These are phyloP conservation scores for Pelargonium myrrhifolium DNA, from an alignment of 441 rosid species.

Conservation along the genomic window DNA sequence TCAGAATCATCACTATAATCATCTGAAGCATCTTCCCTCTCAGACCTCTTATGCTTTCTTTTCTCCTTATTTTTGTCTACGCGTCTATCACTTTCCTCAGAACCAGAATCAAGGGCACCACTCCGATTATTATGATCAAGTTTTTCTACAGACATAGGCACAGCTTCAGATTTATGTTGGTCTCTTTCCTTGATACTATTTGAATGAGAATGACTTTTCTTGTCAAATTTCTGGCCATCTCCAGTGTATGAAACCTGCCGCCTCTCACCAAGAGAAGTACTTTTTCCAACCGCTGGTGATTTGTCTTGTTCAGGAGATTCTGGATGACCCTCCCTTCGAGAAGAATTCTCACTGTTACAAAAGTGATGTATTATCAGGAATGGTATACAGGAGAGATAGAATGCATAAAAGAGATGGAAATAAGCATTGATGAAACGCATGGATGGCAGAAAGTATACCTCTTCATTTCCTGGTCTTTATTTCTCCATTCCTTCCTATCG, in stretches of 20 bases:
- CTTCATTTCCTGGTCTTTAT: conserved; percentile 36
- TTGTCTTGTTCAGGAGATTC: conserved; percentile 34
- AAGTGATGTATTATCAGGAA: conserved; percentile 14
- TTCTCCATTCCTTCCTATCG: conserved; percentile 26
- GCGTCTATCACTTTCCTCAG: conserved; percentile 44
- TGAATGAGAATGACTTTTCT: conserved; percentile 26
- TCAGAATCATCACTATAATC: conserved; percentile 56
- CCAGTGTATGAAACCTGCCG: conserved; percentile 9
- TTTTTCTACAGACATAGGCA: conserved; percentile 29
- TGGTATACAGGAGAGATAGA: neutral
- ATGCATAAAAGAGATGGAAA: neutral
- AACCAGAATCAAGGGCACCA: conserved; percentile 37
- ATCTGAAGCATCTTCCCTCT: conserved; percentile 52
- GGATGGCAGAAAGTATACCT: conserved; percentile 33
- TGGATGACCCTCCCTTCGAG: conserved; percentile 27
- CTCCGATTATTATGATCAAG: conserved; percentile 34
- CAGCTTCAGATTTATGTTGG: conserved; percentile 25
- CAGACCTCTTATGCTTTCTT: conserved; percentile 56
- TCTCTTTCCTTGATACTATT: conserved; percentile 29
- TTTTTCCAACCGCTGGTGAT: conserved; percentile 35
- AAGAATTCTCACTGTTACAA: conserved; percentile 46
- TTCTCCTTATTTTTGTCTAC: conserved; percentile 38
- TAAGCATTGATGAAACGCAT: conserved; percentile 1
- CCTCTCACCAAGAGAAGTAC: conserved; percentile 25
- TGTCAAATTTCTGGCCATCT: conserved; percentile 35